phyloP scores from a whole-genome alignment of 2,329 filamentous ascomycete species.

The Botrytis fragariae region DNA sequence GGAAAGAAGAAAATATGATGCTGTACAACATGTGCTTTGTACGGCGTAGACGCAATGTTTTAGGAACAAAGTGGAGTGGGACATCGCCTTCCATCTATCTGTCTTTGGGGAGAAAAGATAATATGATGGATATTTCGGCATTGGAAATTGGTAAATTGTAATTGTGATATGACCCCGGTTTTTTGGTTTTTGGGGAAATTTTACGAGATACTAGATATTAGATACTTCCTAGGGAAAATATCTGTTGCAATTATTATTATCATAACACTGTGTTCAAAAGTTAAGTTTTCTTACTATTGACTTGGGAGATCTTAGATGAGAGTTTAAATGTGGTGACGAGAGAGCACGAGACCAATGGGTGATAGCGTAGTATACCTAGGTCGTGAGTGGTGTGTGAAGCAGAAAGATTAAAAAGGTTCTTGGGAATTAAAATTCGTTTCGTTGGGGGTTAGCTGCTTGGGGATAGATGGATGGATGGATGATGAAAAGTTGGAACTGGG shows the following conservation, averaged over 20 bases:
- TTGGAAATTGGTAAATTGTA: not conserved
- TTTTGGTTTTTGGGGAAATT: not conserved
- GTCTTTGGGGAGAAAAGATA: not conserved
- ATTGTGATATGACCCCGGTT: not conserved
- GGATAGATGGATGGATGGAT: not conserved
- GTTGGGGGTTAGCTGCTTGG: not conserved
- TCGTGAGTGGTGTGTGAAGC: not conserved
- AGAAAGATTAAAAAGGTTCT: not conserved
- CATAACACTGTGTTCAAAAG: not conserved
- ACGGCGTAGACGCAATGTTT: not conserved
- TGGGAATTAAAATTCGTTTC: not conserved
- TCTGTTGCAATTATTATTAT: not conserved
- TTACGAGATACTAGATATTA: not conserved
- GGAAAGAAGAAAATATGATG: not conserved
- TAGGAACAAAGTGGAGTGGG: not conserved
- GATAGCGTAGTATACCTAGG: not conserved
- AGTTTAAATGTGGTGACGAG: not conserved
- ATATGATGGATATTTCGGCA: conserved; percentile 1
- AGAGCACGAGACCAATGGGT: not conserved
- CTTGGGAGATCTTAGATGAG: not conserved
- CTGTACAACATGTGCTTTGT: not conserved
- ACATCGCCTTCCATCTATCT: not conserved
- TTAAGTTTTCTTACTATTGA: not conserved
- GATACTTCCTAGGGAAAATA: not conserved
- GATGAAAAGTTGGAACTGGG: not conserved